phyloP scores from a whole-genome alignment of 2,329 filamentous ascomycete species.

The Annulohypoxylon truncatum region DNA sequence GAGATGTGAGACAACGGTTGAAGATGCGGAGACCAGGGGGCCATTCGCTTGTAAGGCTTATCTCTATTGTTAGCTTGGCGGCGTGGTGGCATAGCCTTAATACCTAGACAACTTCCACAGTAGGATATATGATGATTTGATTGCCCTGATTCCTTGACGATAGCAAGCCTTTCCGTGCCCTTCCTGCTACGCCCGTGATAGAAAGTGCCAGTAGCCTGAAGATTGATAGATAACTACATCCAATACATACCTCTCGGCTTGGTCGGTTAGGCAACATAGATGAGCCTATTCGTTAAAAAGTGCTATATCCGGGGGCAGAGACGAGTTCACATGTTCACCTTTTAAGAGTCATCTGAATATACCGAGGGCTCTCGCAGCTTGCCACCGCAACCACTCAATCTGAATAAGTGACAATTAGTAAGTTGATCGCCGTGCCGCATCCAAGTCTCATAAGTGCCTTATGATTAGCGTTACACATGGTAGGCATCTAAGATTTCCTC shows the following conservation, averaged over 20 bases:
- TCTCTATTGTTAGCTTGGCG: conserved; percentile 14
- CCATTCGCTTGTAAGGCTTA: conserved; percentile 32
- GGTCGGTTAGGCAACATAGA: conserved; percentile 16
- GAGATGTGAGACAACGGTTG: conserved; percentile 27
- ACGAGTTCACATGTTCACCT: conserved; percentile 18
- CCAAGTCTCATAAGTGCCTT: conserved; percentile 26
- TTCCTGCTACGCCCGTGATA: conserved; percentile 12
- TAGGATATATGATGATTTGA: conserved; percentile 18
- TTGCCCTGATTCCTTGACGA: conserved; percentile 10
- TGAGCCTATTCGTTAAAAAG: conserved; percentile 3
- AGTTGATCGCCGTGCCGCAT: conserved; percentile 32
- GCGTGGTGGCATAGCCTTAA: conserved; percentile 7
- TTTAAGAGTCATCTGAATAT: conserved; percentile 27
- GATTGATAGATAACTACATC: conserved; percentile 1
- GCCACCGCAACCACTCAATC: conserved; percentile 24
- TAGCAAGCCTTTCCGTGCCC: background rate
- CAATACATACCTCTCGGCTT: conserved; percentile 8
- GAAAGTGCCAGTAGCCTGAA: background rate
- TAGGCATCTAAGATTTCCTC: conserved; percentile 30
- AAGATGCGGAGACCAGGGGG: conserved; percentile 23
- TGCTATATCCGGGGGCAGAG: conserved; percentile 5
- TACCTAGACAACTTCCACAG: conserved; percentile 16
- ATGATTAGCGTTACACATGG: conserved; percentile 32
- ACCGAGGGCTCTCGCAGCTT: conserved; percentile 22
- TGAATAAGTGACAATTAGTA: conserved; percentile 15